phyloP scores from a whole-genome alignment of 345 rosid genomes.

The Lagerstroemia speciosa region DNA sequence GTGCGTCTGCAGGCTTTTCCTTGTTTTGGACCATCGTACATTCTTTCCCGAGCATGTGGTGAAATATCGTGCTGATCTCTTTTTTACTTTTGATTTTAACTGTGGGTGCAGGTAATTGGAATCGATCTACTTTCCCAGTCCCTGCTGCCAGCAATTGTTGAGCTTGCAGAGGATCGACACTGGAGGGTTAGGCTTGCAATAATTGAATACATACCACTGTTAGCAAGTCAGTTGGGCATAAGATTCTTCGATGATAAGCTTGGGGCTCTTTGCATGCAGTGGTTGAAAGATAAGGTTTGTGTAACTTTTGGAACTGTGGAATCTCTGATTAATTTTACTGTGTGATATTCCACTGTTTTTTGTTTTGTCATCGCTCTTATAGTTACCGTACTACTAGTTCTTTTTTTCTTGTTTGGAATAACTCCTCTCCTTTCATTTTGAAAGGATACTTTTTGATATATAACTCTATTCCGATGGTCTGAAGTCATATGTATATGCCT shows the following conservation, averaged over 20 bases:
- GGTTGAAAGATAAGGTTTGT: constrained; percentile 92
- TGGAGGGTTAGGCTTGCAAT: constrained; percentile 97
- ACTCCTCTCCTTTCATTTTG: background rate
- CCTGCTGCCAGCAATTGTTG: constrained; percentile 88
- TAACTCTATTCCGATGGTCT: background rate
- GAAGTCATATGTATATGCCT: background rate
- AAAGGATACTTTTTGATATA: background rate
- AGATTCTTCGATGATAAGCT: constrained; percentile 91
- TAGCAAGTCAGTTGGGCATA: constrained; percentile 92
- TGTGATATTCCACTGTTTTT: background rate
- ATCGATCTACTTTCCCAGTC: constrained; percentile 92
- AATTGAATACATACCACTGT: constrained; percentile 86
- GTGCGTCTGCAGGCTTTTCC: background rate
- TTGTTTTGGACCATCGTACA: background rate
- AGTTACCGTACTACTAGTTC: background rate
- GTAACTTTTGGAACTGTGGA: background rate
- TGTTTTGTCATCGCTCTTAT: background rate
- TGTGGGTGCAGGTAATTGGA: constrained; percentile 67
- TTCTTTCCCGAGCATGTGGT: background rate
- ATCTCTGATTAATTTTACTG: background rate
- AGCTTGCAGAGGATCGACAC: constrained; percentile 96
- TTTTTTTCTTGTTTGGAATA: background rate
- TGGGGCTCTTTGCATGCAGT: constrained; percentile 93
- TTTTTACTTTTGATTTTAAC: background rate
- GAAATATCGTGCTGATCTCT: background rate